Percentiles rank a stretch among this genome's conserved stretches.
Evolutionary conservation across 805 yeast genomes (phyloP).

Genomic region (Wickerhamiella dianesei): DNA sequence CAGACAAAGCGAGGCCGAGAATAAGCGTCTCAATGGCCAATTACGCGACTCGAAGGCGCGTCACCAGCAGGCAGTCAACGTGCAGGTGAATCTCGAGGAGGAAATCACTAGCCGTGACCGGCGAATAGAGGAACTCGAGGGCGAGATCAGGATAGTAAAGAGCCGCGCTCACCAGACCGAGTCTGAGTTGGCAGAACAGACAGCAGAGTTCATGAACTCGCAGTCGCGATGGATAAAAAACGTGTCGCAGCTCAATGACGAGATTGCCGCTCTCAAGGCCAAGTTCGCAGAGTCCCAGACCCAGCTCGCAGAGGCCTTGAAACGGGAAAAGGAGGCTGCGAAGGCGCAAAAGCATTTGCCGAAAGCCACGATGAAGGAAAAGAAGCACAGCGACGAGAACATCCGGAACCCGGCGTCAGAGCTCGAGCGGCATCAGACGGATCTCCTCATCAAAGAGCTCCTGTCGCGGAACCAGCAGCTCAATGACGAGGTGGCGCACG

Average conservation of each 20-base stretch:
- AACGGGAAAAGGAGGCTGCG: constrained; percentile 1
- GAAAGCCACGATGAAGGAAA: not conserved
- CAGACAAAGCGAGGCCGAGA: not conserved
- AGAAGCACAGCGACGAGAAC: constrained; percentile 1
- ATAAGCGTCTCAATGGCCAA: not conserved
- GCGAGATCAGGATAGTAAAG: constrained; percentile 15
- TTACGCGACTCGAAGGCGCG: constrained; percentile 1
- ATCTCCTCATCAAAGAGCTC: constrained; percentile 22
- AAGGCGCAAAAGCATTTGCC: not conserved
- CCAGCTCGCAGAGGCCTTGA: not conserved
- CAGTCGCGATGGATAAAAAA: constrained; percentile 19
- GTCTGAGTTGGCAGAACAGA: constrained; percentile 19
- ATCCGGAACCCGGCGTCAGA: constrained; percentile 15
- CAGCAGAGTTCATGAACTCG: constrained; percentile 21
- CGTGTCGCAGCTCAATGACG: constrained; percentile 15
- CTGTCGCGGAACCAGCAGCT: constrained; percentile 18
- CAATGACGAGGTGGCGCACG: constrained; percentile 33
- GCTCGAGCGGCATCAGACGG: constrained; percentile 20
- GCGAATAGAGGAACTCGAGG: constrained; percentile 11
- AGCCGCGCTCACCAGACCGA: constrained; percentile 18
- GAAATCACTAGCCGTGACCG: constrained; percentile 19
- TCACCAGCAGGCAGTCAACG: constrained; percentile 6
- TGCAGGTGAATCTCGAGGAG: constrained; percentile 20
- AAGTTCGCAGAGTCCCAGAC: constrained; percentile 6
- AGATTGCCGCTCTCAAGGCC: constrained; percentile 10